These are phyloP conservation scores for Cercospora zeae-maydis DNA, from an alignment of 2,329 filamentous ascomycete genomes.

Conservation along the genomic window DNA sequence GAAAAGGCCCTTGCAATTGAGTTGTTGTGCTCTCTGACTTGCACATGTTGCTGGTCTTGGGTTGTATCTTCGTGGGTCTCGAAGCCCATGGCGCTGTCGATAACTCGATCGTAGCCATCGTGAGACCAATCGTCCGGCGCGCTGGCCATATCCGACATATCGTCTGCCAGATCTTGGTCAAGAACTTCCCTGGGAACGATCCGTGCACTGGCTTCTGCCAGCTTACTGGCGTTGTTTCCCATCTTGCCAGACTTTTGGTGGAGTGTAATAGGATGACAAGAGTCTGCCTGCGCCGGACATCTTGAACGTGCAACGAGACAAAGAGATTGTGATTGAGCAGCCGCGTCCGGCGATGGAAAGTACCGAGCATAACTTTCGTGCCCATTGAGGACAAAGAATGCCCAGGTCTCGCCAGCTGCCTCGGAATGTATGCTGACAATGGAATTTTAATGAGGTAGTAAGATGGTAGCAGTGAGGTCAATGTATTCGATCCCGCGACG, in stretches of 20 bases:
- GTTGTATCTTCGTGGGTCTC: not conserved
- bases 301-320: not conserved
- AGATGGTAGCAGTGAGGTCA: not conserved
- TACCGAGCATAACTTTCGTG: not conserved
- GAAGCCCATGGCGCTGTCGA: not conserved
- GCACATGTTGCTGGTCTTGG: not conserved
- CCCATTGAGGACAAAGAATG: constrained; percentile 1
- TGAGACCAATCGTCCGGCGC: not conserved
- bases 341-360: constrained; percentile 2
- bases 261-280: not conserved
- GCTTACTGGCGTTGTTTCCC: not conserved
- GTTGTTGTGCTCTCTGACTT: not conserved
- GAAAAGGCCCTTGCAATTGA: not conserved
- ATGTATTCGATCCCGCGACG: not conserved
- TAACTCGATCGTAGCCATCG: not conserved
- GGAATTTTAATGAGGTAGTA: not conserved
- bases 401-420: not conserved
- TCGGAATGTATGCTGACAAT: not conserved
- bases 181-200: not conserved
- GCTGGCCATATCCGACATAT: not conserved
- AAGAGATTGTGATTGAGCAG: constrained; percentile 1
- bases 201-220: not conserved
- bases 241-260: not conserved
- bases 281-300: not conserved
- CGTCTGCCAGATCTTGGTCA: not conserved